Evolutionary conservation across 2,329 filamentous ascomycete species (phyloP).

Genomic region (Aspergillus oerlinghausenensis): DNA sequence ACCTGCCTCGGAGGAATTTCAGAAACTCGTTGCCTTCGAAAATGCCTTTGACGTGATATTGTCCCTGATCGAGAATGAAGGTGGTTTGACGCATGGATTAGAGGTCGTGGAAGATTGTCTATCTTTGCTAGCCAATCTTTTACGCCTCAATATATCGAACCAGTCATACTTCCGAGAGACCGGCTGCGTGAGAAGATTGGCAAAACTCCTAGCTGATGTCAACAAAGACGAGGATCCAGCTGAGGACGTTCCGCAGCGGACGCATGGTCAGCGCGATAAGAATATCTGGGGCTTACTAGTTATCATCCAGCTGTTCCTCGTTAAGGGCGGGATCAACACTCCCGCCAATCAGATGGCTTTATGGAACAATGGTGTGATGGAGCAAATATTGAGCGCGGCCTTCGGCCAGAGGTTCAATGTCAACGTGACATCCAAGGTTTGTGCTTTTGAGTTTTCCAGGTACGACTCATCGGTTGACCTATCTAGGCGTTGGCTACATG

Average conservation of each 20-base stretch:
- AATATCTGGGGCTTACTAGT: conserved; percentile 88
- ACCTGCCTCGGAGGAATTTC: conserved; percentile 77
- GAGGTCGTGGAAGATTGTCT: conserved; percentile 90
- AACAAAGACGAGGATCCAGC: conserved; percentile 52
- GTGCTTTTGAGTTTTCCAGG: not conserved
- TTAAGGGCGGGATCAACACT: conserved; percentile 73
- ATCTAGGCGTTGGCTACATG: conserved; percentile 72
- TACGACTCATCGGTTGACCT: conserved; percentile 10
- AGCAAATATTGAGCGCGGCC: conserved; percentile 74
- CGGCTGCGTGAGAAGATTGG: conserved; percentile 70
- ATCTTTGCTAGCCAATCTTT: conserved; percentile 81
- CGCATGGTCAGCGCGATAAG: conserved; percentile 72
- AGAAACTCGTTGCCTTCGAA: conserved; percentile 93
- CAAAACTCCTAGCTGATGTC: conserved; percentile 61
- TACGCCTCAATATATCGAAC: conserved; percentile 83
- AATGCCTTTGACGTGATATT: conserved; percentile 89
- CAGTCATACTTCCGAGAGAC: conserved; percentile 92
- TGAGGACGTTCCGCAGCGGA: conserved; percentile 67
- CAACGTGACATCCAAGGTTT: conserved; percentile 74
- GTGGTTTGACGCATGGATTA: conserved; percentile 74
- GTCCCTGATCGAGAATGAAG: conserved; percentile 73
- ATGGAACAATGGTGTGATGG: conserved; percentile 74
- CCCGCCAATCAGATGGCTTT: conserved; percentile 80
- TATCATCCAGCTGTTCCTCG: conserved; percentile 80
- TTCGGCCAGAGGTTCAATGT: conserved; percentile 70